Evolutionary conservation across 345 rosid genomes (phyloP), one percentile per base, ranked within the genome.

Genomic region (Cochlearia excelsa): DNA sequence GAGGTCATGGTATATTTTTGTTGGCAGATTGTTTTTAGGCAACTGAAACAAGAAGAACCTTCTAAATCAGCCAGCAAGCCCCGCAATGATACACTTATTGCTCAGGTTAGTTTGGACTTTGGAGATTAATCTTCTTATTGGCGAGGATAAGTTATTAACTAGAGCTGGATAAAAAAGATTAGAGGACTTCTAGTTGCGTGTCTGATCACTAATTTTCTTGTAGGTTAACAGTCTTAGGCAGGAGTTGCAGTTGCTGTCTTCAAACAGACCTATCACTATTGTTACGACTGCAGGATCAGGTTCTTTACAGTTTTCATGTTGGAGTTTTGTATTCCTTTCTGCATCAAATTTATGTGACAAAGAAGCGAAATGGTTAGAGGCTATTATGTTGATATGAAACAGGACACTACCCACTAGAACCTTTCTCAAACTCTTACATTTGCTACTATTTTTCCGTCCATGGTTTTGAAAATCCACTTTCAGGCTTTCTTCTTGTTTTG

Each of bases 201-300:
- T 64, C 10, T 51, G 55, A 33, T 49, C 52, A 68, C 39, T 57
- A 4, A 0, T 30, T 59, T 29, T 75, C 37, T 70, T 27, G 47
- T 74, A 94, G 99, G 96, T 94, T 53, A 71, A 76, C 69, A 85
- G 76, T 65, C 73, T 90, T 27, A 81, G 88, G 55, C 71, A 80
- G 75, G 90, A 94, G 71, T 78, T 90, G 75, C 82, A 76, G 67
- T 51, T 75, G 48, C 57, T 94, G 66, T 64, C 82, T 26, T 74
- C 88, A 55, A 82, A 63, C 41, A 75, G 87, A 70, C 73, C 90
- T 63, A 53, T 94, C 61, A 87, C 88, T 7, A 83, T 94, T 56
- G 75, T 90, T 57, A 84, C 95, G 65, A 63, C 84, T 46, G 75
- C 65, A 60, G 86, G 90, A 70, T 63, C 79, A 85, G 92, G 97